These are phyloP conservation scores for Wickerhamomyces sp. DNA, from an alignment of 1,139 yeast genomes.

Conservation along the genomic window DNA sequence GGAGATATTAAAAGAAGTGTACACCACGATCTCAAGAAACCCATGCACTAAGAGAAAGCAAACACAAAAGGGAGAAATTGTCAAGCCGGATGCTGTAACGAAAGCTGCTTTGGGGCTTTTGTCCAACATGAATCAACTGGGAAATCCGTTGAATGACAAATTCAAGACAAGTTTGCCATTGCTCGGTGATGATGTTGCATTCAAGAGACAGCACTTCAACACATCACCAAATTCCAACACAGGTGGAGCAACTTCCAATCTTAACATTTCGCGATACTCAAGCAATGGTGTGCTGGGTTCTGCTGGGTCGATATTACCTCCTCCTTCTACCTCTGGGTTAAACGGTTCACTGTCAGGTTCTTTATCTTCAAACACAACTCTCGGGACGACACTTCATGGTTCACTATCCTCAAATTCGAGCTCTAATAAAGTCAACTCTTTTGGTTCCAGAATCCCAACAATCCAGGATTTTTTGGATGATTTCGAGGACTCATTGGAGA, in stretches of 20 bases:
- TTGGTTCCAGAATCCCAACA: slow-evolving; percentile 13
- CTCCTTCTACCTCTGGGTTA: slow-evolving; percentile 1
- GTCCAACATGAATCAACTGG: neutral
- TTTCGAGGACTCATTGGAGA: slow-evolving; percentile 16
- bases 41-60: slow-evolving; percentile 21
- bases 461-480: slow-evolving; percentile 20
- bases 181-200: neutral
- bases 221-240: no score
- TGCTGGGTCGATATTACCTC: neutral
- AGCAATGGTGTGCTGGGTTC: neutral
- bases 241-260: neutral
- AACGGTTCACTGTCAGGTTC: no score
- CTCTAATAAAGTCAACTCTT: no score
- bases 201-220: slow-evolving; percentile 2
- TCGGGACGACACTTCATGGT: neutral
- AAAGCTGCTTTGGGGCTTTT: neutral
- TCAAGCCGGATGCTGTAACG: neutral
- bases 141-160: neutral
- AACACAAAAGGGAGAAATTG: slow-evolving; percentile 15
- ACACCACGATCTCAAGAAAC: slow-evolving; percentile 16
- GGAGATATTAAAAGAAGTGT: slow-evolving; percentile 18
- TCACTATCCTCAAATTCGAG: no score
- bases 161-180: neutral
- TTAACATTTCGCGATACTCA: neutral
- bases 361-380: neutral